A percentile compares a stretch with the other conserved stretches of the same genome.
Conservation (phyloP, 441 rosid species). For the Omphalea diandra region DNA sequence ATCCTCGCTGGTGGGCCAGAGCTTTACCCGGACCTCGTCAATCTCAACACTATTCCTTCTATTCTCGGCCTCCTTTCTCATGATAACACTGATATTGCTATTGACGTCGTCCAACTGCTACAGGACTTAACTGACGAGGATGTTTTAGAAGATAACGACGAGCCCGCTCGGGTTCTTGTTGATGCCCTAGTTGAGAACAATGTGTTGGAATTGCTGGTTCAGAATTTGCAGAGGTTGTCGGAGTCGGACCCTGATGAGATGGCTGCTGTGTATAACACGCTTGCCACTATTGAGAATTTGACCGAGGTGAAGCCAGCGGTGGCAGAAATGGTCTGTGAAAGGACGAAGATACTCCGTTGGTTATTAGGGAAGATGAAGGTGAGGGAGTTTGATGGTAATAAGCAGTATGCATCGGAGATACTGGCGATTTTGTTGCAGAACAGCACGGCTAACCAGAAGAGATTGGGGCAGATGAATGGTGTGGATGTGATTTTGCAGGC, state of each 20-base stretch:
- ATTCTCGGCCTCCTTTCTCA: slow-evolving; percentile 76
- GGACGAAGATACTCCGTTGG: slow-evolving; percentile 84
- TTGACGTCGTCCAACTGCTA: slow-evolving; percentile 85
- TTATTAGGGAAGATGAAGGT: slow-evolving; percentile 73
- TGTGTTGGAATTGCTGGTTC: slow-evolving; percentile 87
- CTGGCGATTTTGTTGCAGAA: slow-evolving; percentile 86
- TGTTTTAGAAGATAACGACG: slow-evolving; percentile 84
- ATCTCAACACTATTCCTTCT: slow-evolving; percentile 70
- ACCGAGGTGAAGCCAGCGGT: slow-evolving; percentile 92
- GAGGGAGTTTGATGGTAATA: slow-evolving; percentile 83
- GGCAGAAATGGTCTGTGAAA: slow-evolving; percentile 88
- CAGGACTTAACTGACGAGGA: slow-evolving; percentile 95
- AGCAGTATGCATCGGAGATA: slow-evolving; percentile 95
- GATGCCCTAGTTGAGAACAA: slow-evolving; percentile 78
- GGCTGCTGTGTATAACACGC: slow-evolving; percentile 70
- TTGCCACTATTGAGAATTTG: slow-evolving; percentile 91
- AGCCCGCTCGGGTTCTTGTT: slow-evolving; percentile 68
- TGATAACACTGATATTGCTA: slow-evolving; percentile 82
- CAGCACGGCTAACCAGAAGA: slow-evolving; percentile 82
- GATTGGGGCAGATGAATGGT: slow-evolving; percentile 91
- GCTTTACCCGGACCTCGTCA: slow-evolving; percentile 85
- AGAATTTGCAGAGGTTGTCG: slow-evolving; percentile 78
- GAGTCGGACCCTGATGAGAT: slow-evolving; percentile 83
- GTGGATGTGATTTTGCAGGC: slow-evolving; percentile 92
- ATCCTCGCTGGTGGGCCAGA: slow-evolving; percentile 96